These are phyloP conservation scores for Berberis vulgaris DNA, from an alignment of 164 flowering plant genomes.

Conservation along the genomic window DNA sequence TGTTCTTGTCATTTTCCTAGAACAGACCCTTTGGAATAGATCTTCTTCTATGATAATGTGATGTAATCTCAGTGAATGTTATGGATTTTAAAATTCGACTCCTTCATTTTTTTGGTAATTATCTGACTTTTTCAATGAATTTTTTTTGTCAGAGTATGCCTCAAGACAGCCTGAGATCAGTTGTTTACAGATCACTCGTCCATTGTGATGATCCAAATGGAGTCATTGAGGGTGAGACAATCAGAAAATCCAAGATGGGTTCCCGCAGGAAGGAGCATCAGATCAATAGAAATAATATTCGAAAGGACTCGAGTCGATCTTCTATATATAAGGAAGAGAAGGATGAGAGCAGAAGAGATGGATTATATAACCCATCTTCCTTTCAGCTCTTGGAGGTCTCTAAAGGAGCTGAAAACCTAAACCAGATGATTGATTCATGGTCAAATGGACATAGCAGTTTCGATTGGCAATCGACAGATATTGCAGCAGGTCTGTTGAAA, in stretches of 20 bases:
- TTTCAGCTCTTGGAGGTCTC: conserved; percentile 58
- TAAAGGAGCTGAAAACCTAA: conserved; percentile 62
- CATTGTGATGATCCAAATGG: conserved; percentile 74
- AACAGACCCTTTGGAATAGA: conserved; percentile 1
- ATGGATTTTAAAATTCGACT: conserved; percentile 2
- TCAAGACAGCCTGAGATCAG: conserved; percentile 49
- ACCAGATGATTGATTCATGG: conserved; percentile 54
- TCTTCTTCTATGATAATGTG: conserved; percentile 11
- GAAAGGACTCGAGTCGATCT: conserved; percentile 18
- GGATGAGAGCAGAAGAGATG: conserved; percentile 15
- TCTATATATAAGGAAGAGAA: conserved; percentile 12
- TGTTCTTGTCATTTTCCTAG: neutral
- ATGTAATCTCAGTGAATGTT: neutral
- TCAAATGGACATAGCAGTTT: conserved; percentile 27
- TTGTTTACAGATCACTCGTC: conserved; percentile 59
- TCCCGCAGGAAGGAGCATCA: conserved; percentile 22
- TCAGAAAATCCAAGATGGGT: conserved; percentile 38
- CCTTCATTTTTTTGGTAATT: neutral
- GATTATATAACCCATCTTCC: conserved; percentile 22
- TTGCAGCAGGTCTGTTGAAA: conserved; percentile 57
- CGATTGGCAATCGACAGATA: conserved; percentile 34
- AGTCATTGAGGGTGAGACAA: conserved; percentile 42
- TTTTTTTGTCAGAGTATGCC: conserved; percentile 56
- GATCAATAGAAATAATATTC: conserved; percentile 10
- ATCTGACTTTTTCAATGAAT: conserved; percentile 30